These are phyloP conservation scores for Alternaria brassicae DNA, from an alignment of 2,329 filamentous ascomycete genomes.

Conservation along the genomic window DNA sequence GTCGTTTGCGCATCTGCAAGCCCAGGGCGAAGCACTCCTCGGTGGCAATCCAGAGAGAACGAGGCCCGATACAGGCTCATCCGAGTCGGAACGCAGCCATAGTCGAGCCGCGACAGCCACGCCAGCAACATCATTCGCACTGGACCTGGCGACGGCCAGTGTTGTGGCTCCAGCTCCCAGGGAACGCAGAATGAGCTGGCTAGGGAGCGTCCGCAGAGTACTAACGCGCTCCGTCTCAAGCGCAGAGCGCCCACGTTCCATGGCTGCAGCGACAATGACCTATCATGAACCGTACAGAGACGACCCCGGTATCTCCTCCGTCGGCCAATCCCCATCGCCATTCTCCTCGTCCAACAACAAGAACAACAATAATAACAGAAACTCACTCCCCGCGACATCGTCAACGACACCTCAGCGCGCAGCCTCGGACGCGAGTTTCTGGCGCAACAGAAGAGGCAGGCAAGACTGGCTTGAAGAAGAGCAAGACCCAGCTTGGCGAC, in stretches of 20 bases:
- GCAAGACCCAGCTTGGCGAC: constrained; percentile 38
- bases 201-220: constrained; percentile 48
- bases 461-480: constrained; percentile 53
- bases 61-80: constrained; percentile 43
- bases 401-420: constrained; percentile 49
- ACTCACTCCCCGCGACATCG: constrained; percentile 29
- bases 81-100: constrained; percentile 32
- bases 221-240: constrained; percentile 40
- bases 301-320: too few relatives aligned
- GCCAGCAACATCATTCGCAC: constrained; percentile 33
- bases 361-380: too few relatives aligned
- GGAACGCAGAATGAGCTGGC: constrained; percentile 46
- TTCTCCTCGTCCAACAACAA: constrained; percentile 10
- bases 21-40: constrained; percentile 61
- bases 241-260: constrained; percentile 37
- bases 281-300: constrained; percentile 42
- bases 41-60: constrained; percentile 50
- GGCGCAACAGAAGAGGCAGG: constrained; percentile 52
- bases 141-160: constrained; percentile 24
- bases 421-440: constrained; percentile 54
- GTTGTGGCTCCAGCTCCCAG: constrained; percentile 18
- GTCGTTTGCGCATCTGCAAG: constrained; percentile 58
- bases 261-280: constrained; percentile 32
- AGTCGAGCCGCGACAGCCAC: constrained; percentile 36
- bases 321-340: too few relatives aligned